Percentiles rank a stretch among this genome's conserved stretches.
phyloP scores from a whole-genome alignment of 345 rosid genomes.

The Gossypium stocksii region DNA sequence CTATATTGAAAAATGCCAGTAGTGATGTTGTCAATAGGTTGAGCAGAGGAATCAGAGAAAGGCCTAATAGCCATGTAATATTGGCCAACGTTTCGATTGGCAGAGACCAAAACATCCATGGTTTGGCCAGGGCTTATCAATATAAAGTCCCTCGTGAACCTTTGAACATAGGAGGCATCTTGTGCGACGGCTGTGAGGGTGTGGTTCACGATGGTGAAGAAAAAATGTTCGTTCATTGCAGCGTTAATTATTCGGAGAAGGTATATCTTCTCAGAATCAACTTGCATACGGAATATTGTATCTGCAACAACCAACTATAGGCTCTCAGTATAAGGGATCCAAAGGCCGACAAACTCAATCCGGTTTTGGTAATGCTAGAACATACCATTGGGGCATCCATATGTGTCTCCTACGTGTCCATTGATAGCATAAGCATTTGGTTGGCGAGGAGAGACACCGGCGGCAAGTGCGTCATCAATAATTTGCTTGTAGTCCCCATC shows the following conservation, averaged over 20 bases:
- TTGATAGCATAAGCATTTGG: no score
- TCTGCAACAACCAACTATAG: conserved; percentile 4
- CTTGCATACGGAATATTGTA: conserved; percentile 6
- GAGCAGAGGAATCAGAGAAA: conserved; percentile 1
- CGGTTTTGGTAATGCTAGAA: no score
- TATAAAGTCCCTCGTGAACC: conserved; percentile 9
- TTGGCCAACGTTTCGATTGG: conserved; percentile 17
- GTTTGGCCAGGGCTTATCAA: conserved; percentile 32
- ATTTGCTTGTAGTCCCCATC: conserved; percentile 3
- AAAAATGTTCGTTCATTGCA: conserved; percentile 14
- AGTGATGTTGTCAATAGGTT: not conserved
- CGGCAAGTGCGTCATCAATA: not conserved
- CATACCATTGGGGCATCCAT: not conserved
- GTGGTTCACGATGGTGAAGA: conserved; percentile 28
- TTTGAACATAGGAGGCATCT: conserved; percentile 28
- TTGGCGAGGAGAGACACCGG: no score
- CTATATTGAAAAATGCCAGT: conserved; percentile 37
- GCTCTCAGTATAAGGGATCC: not conserved
- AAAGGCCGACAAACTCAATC: no score
- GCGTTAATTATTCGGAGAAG: conserved; percentile 30
- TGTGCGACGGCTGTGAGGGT: conserved; percentile 30
- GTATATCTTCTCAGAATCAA: conserved; percentile 25
- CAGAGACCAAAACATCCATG: conserved; percentile 23
- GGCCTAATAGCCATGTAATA: conserved; percentile 31
- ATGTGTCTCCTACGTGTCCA: no score